phyloP scores from a whole-genome alignment of 257 asterid genomes.

The Leonotis leonurus region DNA sequence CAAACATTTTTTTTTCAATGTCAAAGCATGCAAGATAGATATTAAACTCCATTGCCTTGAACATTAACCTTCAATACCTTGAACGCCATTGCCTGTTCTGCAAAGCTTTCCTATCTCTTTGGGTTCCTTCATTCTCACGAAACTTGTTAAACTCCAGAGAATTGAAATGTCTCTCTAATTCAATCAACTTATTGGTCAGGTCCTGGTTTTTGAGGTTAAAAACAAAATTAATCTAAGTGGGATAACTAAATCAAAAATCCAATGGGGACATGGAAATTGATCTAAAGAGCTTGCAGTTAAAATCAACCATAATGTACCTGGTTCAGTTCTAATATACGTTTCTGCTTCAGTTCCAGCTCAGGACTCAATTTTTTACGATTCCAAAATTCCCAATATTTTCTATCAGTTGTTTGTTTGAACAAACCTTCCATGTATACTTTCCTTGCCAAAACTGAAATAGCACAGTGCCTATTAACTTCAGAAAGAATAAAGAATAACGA shows the following conservation, averaged over 20 bases:
- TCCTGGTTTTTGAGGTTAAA: slow-evolving; percentile 34
- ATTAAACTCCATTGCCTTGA: slow-evolving; percentile 61
- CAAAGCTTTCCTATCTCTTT: slow-evolving; percentile 35
- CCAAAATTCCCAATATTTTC: slow-evolving; percentile 84
- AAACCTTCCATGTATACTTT: slow-evolving; percentile 73
- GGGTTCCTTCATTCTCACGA: slow-evolving; percentile 48
- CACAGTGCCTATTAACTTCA: slow-evolving; percentile 11
- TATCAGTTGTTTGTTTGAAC: slow-evolving; percentile 80
- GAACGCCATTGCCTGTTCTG: slow-evolving; percentile 48
- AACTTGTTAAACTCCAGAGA: slow-evolving; percentile 67
- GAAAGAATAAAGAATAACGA: slow-evolving; percentile 1
- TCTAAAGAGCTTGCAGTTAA: slow-evolving; percentile 6
- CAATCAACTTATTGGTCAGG: slow-evolving; percentile 70
- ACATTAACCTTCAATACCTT: slow-evolving; percentile 43
- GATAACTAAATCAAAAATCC: too few species aligned
- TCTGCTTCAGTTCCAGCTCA: slow-evolving; percentile 73
- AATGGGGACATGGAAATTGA: not conserved
- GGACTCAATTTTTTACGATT: slow-evolving; percentile 76
- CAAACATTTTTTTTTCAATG: slow-evolving; percentile 7
- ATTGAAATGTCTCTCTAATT: slow-evolving; percentile 88
- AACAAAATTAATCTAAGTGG: slow-evolving; percentile 11
- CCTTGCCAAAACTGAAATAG: slow-evolving; percentile 63
- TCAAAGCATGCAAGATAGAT: not conserved
- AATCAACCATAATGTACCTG: slow-evolving; percentile 42
- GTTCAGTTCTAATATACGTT: slow-evolving; percentile 51